Base-by-base conservation (phyloP, 2,329 filamentous ascomycete genomes). In the Colletotrichum theobromicola region DNA sequence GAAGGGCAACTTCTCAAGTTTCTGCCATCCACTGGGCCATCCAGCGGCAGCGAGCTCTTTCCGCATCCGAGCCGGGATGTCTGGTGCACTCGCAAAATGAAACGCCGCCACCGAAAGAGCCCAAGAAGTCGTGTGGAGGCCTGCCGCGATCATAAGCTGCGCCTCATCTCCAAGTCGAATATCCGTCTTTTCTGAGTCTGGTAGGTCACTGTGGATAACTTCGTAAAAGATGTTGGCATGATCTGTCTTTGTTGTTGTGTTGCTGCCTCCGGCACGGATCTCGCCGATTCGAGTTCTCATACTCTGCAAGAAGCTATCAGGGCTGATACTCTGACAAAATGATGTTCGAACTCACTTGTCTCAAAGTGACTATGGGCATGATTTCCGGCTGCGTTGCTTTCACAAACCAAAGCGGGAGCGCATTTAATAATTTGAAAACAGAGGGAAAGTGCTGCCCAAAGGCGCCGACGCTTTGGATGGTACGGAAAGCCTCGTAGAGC, bases 101-200 rank as follows among this genome's bases (percentile, higher is more conserved):
- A 81, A 87, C 8, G 82, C 78, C 13, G 82, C 77, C 10, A 84
- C 73, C 3, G 80, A 75, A n/a, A 88, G 78, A 0, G 82, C 79
- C 77, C 80, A 81, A 15, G 80, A 79, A 1, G 81, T 83, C 0
- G 85, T 87, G 53, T 84, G 81, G 9, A 83, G 84, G 5, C 84
- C 86, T 3, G 84, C 86, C 2, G 77, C 79, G 12, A 83, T 77
- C 1, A 85, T 64, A 1, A 79, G 75, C 18, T 78, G 60, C 15
- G 79, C 82, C 32, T 87, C 85, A 12, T 81, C 78, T 8, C 76
- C 76, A 9, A 87, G 76, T 1, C 85, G 79, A 2, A 61, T 30
- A 1, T 78, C 24, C 0, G 78, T 76, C 74, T 85, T 86, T 53
- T 85, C 85, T 4, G 77, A 30, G 2, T 76, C 55, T 4, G 84